These are phyloP conservation scores for Botrytis tulipae DNA, from an alignment of 2,329 filamentous ascomycete species.

Conservation along the genomic window DNA sequence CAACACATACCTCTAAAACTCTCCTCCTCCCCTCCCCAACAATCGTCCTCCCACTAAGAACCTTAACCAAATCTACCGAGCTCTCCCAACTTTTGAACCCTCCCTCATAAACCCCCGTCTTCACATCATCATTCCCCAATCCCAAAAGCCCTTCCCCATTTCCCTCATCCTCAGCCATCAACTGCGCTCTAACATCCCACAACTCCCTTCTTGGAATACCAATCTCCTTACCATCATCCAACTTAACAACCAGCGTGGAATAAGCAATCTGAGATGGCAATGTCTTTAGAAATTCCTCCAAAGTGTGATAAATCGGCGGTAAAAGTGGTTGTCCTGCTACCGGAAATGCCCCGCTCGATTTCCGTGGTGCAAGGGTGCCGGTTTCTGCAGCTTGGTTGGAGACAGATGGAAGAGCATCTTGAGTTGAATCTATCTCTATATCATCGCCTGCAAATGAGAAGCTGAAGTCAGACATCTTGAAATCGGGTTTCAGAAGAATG, in stretches of 20 bases:
- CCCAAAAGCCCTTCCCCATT: conserved; percentile 52
- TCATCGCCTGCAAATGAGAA: conserved; percentile 64
- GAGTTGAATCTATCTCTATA: conserved; percentile 47
- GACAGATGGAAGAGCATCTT: conserved; percentile 5
- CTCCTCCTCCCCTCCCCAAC: conserved; percentile 24
- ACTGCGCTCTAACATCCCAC: conserved; percentile 77
- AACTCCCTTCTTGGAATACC: conserved; percentile 70
- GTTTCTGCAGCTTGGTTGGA: conserved; percentile 38
- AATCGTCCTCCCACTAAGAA: conserved; percentile 36
- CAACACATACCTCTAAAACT: conserved; percentile 36
- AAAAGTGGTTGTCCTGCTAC: conserved; percentile 60
- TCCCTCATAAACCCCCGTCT: conserved; percentile 79
- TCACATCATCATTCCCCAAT: conserved; percentile 70
- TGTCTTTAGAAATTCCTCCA: conserved; percentile 51
- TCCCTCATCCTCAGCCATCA: conserved; percentile 72
- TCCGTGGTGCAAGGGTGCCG: conserved; percentile 30
- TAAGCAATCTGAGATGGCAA: conserved; percentile 76
- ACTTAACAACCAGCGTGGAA: conserved; percentile 56
- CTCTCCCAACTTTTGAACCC: conserved; percentile 92
- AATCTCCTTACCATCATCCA: conserved; percentile 55
- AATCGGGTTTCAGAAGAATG: neutral
- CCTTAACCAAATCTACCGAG: conserved; percentile 73
- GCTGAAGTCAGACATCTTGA: conserved; percentile 31
- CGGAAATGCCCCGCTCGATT: conserved; percentile 52
- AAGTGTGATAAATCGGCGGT: conserved; percentile 50